Conservation (phyloP, 2,329 filamentous ascomycete genomes). For the Cordyceps tenuipes region DNA sequence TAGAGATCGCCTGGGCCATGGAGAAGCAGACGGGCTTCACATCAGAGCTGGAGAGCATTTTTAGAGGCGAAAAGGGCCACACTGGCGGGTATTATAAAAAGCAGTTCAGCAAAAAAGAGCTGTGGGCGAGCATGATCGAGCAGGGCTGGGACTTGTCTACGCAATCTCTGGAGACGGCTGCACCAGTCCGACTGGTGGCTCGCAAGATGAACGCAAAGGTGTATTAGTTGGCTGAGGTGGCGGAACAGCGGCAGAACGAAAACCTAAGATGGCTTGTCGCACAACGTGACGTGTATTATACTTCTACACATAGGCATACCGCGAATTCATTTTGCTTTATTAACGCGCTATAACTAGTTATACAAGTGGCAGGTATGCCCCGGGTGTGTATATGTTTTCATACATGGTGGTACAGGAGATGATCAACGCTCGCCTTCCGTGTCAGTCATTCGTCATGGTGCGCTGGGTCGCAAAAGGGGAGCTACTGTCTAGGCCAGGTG, state of each 20-base stretch:
- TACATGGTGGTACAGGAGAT: conserved; percentile 9
- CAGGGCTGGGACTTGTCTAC: conserved; percentile 28
- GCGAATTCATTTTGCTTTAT: conserved; percentile 9
- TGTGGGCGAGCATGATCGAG: conserved; percentile 22
- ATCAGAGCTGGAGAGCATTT: neutral
- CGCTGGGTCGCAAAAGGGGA: neutral
- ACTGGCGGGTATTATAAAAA: conserved; percentile 6
- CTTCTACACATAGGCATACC: neutral
- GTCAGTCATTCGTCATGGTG: neutral
- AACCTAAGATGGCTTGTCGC: neutral
- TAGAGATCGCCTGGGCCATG: conserved; percentile 29
- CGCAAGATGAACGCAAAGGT: conserved; percentile 19
- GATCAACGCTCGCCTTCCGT: neutral
- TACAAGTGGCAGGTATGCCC: neutral
- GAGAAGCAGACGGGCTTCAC: conserved; percentile 11
- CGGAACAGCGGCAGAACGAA: neutral
- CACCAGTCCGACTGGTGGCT: conserved; percentile 25
- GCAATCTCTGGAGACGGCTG: conserved; percentile 29
- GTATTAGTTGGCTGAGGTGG: neutral
- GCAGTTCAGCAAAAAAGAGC: neutral
- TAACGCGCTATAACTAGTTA: neutral
- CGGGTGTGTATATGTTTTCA: neutral
- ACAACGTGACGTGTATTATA: neutral
- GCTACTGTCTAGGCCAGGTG: conserved; percentile 36
- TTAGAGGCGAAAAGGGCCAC: neutral